A percentile compares a stretch with the other conserved stretches of the same genome.
These are phyloP conservation scores for Bidens hawaiensis DNA, from an alignment of 140 eudicot genomes.

Conservation along the genomic window DNA sequence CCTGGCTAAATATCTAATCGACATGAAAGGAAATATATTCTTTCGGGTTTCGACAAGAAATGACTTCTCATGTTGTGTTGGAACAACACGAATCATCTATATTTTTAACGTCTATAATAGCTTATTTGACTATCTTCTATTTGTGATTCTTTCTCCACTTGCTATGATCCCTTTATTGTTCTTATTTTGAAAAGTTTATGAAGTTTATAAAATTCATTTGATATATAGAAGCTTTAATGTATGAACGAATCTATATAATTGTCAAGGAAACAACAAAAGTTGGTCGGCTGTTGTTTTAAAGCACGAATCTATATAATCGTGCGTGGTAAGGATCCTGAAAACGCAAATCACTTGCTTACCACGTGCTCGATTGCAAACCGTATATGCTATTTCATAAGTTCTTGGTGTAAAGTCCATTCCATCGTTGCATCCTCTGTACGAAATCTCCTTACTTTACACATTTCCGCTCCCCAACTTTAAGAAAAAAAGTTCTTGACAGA, in stretches of 20 bases:
- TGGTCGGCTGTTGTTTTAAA: background rate
- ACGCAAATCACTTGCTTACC: no score
- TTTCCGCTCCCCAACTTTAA: no score
- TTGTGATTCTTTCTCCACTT: conserved; percentile 32
- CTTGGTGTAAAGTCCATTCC: no score
- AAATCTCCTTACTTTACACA: no score
- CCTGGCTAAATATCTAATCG: conserved; percentile 19
- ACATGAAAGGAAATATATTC: conserved; percentile 34
- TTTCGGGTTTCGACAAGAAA: conserved; percentile 6
- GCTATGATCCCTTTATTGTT: background rate
- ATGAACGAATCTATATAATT: background rate
- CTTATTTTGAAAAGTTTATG: background rate
- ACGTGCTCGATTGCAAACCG: no score
- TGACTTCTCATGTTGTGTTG: conserved; percentile 39
- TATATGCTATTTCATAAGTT: no score
- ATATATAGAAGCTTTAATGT: background rate
- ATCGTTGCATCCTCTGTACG: no score
- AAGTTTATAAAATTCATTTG: background rate
- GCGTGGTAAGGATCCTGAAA: no score
- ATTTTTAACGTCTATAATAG: conserved; percentile 12
- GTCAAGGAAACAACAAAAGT: conserved; percentile 9
- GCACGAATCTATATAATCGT: background rate
- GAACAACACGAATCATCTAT: conserved; percentile 35
- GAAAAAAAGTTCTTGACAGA: no score
- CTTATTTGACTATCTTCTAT: conserved; percentile 23